Base-by-base conservation (phyloP, 2,329 filamentous ascomycete genomes). In the Xylariaceae sp. region DNA sequence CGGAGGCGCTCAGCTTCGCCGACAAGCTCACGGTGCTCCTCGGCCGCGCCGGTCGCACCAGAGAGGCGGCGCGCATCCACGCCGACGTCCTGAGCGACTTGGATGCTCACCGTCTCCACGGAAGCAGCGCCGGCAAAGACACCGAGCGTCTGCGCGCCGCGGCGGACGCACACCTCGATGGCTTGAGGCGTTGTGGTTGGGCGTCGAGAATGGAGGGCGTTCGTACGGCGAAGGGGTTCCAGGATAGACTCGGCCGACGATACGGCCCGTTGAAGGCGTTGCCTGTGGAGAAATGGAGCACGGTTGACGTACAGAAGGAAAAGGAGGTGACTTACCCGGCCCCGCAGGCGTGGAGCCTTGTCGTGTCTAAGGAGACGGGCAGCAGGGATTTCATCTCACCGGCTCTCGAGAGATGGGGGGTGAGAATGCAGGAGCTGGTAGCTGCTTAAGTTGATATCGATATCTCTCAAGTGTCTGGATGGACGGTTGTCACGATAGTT, bases 11-110 rank as follows among this genome's bases (percentile, higher is more conserved):
- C 16, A 57, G 63, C 9, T 66, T 68, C 57, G 57, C 65, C 37
- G 52, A 70, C 57, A 69, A 71, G 51, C 63, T 73, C 0, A 64
- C 67, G 2, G 63, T 65, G 14, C 65, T 73, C 20, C 67, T 70
- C 19, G 42, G 61, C 2, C 60, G 66, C 20, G 65, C 63, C 19
- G 49, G 61, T 10, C 69, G 68, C 7, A 46, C 65, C 9, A 64
- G 66, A 10, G 68, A 71, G 7, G 69, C 70, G 19, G 66, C 67
- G 40, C 61, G 50, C 18, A 57, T 73, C 23, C 68, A 72, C 50
- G 64, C 68, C 49, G 62, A 66, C 23, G 65, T 72, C 2, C 60
- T 72, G 43, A 54, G 59, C n/a, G 65, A 67, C 37, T 51, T 67
- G 1, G 63, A 62, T 37, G 59, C 63, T 42, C 61, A 63, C 32